These are phyloP conservation scores for Crucihimalaya himalaica DNA, from an alignment of 345 rosid genomes.

Conservation along the genomic window DNA sequence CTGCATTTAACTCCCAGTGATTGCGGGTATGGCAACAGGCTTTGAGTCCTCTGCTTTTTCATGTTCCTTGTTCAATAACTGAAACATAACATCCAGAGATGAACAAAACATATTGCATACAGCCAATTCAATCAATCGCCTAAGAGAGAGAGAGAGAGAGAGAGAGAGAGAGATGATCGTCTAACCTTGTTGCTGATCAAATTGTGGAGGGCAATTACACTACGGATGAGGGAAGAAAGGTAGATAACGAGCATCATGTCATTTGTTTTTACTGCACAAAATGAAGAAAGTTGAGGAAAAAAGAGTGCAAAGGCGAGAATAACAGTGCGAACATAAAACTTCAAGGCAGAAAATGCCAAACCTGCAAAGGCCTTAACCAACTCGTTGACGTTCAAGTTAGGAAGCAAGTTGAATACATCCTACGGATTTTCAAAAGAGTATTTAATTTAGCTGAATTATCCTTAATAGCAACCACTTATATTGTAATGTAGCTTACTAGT, in stretches of 20 bases:
- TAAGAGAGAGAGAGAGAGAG: neutral
- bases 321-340: neutral
- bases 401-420: slow-evolving; percentile 42
- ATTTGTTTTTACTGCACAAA: slow-evolving; percentile 43
- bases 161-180: neutral
- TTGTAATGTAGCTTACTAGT: neutral
- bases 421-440: slow-evolving; percentile 28
- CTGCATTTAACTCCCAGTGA: slow-evolving; percentile 19
- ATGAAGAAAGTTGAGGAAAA: slow-evolving; percentile 11
- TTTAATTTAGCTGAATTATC: neutral
- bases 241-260: slow-evolving; percentile 46
- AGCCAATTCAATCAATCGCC: neutral
- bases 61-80: slow-evolving; percentile 87
- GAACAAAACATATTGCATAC: slow-evolving; percentile 3
- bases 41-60: slow-evolving; percentile 78
- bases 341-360: slow-evolving; percentile 24
- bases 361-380: slow-evolving; percentile 63
- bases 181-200: slow-evolving; percentile 89
- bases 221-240: slow-evolving; percentile 41
- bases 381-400: slow-evolving; percentile 39
- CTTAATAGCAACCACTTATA: neutral
- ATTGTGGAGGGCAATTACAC: slow-evolving; percentile 76
- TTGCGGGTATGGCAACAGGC: slow-evolving; percentile 50
- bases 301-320: neutral
- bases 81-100: slow-evolving; percentile 25